phyloP scores from a whole-genome alignment of 2,329 filamentous ascomycete genomes.

The Arthrobotrys musiformis region DNA sequence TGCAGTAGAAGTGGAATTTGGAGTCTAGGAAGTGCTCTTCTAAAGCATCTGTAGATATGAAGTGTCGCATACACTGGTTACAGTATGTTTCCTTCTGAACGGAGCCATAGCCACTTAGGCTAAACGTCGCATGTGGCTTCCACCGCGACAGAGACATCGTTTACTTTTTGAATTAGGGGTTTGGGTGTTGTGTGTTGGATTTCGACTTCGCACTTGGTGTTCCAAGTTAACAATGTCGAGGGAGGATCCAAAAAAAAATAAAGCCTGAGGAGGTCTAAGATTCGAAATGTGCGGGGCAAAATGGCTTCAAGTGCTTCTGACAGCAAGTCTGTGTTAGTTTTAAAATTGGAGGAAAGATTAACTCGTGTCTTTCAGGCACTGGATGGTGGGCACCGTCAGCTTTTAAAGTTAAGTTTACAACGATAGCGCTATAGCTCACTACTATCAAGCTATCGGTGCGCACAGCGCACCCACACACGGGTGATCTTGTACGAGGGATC shows the following conservation, averaged over 20 bases:
- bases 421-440: background rate
- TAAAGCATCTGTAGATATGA: conserved; percentile 38
- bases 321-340: conserved; percentile 2
- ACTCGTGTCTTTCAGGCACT: conserved; percentile 13
- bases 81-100: conserved; percentile 50
- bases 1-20: conserved; percentile 53
- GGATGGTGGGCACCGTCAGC: conserved; percentile 46
- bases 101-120: conserved; percentile 45
- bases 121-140: conserved; percentile 53
- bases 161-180: no score
- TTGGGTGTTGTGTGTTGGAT: conserved; percentile 18
- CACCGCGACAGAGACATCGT: conserved; percentile 36
- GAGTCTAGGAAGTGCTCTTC: conserved; percentile 53
- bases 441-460: conserved; percentile 10
- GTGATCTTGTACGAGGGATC: conserved; percentile 36
- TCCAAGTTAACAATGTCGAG: background rate
- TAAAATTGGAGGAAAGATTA: conserved; percentile 4
- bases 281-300: conserved; percentile 3
- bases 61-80: conserved; percentile 46
- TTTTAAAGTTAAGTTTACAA: conserved; percentile 34
- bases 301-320: background rate
- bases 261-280: background rate
- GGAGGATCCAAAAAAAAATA: background rate
- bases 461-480: conserved; percentile 12
- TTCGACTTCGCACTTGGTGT: background rate